Conservation (phyloP, 73 alveolate genomes). For the Paramecium bursaria region DNA sequence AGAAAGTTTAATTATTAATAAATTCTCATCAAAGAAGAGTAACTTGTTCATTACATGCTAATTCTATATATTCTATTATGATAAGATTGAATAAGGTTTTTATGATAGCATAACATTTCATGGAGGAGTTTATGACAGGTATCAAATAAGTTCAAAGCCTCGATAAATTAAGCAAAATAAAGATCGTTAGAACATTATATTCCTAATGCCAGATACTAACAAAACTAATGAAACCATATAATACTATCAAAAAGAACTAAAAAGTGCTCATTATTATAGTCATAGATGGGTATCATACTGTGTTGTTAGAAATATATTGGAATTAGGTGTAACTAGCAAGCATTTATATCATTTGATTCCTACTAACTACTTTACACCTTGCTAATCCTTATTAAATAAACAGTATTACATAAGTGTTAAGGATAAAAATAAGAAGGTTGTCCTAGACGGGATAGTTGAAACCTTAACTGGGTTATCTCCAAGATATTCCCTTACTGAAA, state of each 20-base stretch:
- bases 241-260: not conserved
- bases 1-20: constrained; percentile 4
- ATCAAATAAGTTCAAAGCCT: constrained; percentile 14
- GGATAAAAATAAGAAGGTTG: constrained; percentile 27
- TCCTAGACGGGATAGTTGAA: constrained; percentile 3
- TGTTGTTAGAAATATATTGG: constrained; percentile 9
- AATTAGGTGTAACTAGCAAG: constrained; percentile 1
- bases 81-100: not conserved
- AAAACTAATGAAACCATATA: constrained; percentile 17
- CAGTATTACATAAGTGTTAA: not conserved
- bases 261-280: not conserved
- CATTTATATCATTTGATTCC: constrained; percentile 36
- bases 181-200: not conserved
- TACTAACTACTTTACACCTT: constrained; percentile 8
- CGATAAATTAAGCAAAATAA: not conserved
- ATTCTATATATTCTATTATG: constrained; percentile 20
- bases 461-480: constrained; percentile 14
- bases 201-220: constrained; percentile 46
- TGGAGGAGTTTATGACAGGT: constrained; percentile 19
- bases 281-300: constrained; percentile 55
- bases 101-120: not conserved
- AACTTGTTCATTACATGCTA: constrained; percentile 26
- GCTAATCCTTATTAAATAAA: not conserved
- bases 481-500: not conserved
- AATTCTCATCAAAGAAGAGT: constrained; percentile 17